Evolutionary conservation across 345 rosid species (phyloP).

Genomic region (Eucalyptus erythrocorys): DNA sequence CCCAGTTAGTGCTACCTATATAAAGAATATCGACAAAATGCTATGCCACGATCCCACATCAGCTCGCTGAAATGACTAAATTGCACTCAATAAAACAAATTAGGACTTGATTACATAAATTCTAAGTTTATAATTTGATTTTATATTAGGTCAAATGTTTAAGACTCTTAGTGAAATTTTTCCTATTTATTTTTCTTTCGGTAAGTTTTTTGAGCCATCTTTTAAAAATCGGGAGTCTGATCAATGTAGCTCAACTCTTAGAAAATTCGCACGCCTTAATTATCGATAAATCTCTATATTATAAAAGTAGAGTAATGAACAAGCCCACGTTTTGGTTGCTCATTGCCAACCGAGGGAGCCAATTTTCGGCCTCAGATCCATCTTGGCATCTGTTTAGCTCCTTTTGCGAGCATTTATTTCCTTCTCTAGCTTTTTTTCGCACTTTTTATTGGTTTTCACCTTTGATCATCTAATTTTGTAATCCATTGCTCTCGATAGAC

Average conservation of each 20-base stretch:
- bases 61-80: neutral
- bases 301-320: neutral
- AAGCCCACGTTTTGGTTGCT: neutral
- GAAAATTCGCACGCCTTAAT: neutral
- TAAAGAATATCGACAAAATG: no score
- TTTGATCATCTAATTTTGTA: neutral
- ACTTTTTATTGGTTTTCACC: neutral
- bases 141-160: neutral
- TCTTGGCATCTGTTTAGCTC: neutral
- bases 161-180: neutral
- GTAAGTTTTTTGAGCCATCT: neutral
- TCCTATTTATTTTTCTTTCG: neutral
- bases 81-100: neutral
- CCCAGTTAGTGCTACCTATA: no score
- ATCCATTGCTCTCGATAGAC: neutral
- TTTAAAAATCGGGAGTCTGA: neutral
- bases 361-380: neutral
- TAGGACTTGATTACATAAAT: neutral
- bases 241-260: neutral
- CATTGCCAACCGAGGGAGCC: neutral
- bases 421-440: neutral
- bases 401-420: neutral
- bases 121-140: neutral
- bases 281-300: accelerated
- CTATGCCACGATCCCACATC: no score